Evolutionary conservation across 2,329 filamentous ascomycete genomes (phyloP).

Genomic region (Fusarium annulatum): DNA sequence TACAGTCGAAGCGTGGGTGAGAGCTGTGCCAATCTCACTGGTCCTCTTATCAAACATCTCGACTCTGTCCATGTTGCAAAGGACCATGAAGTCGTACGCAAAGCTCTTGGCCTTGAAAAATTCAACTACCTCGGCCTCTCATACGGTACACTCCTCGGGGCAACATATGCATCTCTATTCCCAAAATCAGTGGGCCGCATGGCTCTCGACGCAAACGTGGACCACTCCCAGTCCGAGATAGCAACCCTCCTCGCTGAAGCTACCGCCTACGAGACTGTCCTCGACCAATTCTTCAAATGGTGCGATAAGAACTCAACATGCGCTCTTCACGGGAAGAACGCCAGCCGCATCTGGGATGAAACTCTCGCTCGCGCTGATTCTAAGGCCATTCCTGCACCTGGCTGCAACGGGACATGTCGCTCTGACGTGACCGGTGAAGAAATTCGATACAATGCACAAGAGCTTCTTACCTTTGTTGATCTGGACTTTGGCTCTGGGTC

Average conservation of each 20-base stretch:
- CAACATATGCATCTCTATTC: conserved; percentile 48
- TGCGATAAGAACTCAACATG: conserved; percentile 31
- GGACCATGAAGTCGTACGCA: conserved; percentile 39
- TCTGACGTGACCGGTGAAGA: conserved; percentile 40
- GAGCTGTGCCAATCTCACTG: conserved; percentile 39
- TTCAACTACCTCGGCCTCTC: conserved; percentile 51
- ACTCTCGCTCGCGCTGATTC: conserved; percentile 25
- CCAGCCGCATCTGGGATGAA: conserved; percentile 24
- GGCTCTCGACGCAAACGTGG: conserved; percentile 44
- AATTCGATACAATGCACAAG: conserved; percentile 31
- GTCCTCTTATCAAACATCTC: conserved; percentile 39
- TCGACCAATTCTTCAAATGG: conserved; percentile 40
- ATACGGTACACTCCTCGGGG: conserved; percentile 52
- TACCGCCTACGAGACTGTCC: conserved; percentile 28
- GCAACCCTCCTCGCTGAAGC: conserved; percentile 24
- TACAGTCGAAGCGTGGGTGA: conserved; percentile 32
- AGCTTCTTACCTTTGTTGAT: conserved; percentile 23
- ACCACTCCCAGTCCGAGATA: conserved; percentile 38
- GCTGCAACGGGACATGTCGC: conserved; percentile 29
- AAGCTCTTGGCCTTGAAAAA: conserved; percentile 37
- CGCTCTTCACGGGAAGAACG: conserved; percentile 37
- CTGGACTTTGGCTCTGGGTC: not conserved
- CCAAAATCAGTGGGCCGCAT: conserved; percentile 43
- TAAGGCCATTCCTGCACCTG: conserved; percentile 22
- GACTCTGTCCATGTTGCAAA: conserved; percentile 40